Evolutionary conservation across 768 basidiomycete species (phyloP), one percentile per base, ranked within the genome.

Genomic region (Russula virescens): DNA sequence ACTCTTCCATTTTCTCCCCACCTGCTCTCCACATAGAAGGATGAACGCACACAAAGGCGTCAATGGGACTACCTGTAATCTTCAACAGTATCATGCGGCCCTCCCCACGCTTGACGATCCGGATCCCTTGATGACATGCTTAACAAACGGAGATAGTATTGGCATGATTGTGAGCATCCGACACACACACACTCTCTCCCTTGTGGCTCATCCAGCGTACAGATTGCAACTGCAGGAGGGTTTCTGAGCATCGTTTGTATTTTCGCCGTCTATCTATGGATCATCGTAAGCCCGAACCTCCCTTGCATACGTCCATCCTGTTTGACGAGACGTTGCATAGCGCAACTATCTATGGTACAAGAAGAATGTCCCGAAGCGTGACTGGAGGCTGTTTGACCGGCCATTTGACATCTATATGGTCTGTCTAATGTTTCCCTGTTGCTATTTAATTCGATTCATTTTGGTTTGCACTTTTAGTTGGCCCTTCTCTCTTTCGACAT

Each of bases 181-280:
- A 8, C 31, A 40, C 26, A 65, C 21, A 10, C 25, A 21, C 50
- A 43, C 45, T 51, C 54, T 26, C n/a, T n/a, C 7, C n/a, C 55
- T 52, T 31, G 8, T 9, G 45, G 23, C 25, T 48, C 35, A 26
- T 34, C 48, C 38, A 45, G 18, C 43, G 11, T 25, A 40, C 54
- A 78, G 76, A 48, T 78, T 31, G 71, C 74, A 7, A 67, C 73
- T 14, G 73, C 75, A 63, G 68, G 74, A 10, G 74, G 73, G 19
- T 47, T 61, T 23, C 35, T 65, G 34, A 54, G 51, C 3, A 3
- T 61, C 9, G 23, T 23, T 21, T 31, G 48, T 6, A 43, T 65
- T 2, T 19, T 58, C 1, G n/a, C 53, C 1, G 8, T 61, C 5
- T 48, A 57, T 21, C 16, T 34, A 16, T 51, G 61, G 42, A 65